Evolutionary conservation across 73 alveolate genomes (phyloP).

Genomic region (Paramecium pentaurelia): DNA sequence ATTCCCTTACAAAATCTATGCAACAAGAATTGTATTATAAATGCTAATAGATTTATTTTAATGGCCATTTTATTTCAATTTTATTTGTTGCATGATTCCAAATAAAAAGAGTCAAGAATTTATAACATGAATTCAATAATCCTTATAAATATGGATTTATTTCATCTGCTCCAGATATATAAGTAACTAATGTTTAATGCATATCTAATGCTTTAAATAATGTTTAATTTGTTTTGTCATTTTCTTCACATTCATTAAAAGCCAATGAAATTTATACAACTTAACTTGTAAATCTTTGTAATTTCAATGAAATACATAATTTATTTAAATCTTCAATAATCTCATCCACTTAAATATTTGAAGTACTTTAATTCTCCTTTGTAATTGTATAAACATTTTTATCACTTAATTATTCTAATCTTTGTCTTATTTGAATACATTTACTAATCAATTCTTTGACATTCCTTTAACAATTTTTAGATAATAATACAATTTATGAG

Average conservation of each 20-base stretch:
- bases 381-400: not conserved
- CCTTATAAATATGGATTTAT: not conserved
- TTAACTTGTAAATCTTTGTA: not conserved
- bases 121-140: not conserved
- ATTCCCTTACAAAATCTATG: slow-evolving; percentile 6
- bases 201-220: slow-evolving; percentile 17
- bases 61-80: slow-evolving; percentile 43
- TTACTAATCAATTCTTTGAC: not conserved
- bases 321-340: not conserved
- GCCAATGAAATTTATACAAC: not conserved
- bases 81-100: slow-evolving; percentile 45
- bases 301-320: not conserved
- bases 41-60: not conserved
- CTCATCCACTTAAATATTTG: not conserved
- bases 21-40: not conserved
- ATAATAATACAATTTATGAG: not conserved
- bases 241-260: slow-evolving; percentile 17
- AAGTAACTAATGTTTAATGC: not conserved
- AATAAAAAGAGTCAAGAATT: slow-evolving; percentile 30
- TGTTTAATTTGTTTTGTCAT: slow-evolving; percentile 1
- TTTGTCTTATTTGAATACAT: not conserved
- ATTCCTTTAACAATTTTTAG: not conserved
- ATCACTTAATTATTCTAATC: not conserved
- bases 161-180: not conserved
- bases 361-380: not conserved